Evolutionary conservation across 2,329 filamentous ascomycete species (phyloP).

Genomic region (Xylariomycetidae sp.): DNA sequence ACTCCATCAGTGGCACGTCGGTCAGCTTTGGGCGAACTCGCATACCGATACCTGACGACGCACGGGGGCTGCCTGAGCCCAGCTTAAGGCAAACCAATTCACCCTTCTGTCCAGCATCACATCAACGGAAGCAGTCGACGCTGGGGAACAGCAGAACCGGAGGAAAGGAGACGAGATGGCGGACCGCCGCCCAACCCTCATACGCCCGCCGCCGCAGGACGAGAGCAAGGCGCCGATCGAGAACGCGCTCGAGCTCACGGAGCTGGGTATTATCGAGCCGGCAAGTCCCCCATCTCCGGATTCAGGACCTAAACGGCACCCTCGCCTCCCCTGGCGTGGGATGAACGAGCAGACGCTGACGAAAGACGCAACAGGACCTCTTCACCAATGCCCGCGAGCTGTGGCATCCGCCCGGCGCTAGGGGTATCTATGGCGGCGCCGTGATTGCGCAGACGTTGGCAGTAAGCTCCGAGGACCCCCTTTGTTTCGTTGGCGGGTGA

Average conservation of each 20-base stretch:
- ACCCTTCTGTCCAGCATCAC: too few species aligned
- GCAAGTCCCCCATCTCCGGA: conserved; percentile 39
- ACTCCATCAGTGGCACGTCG: too few species aligned
- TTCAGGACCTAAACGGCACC: not conserved
- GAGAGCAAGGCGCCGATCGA: conserved; percentile 74
- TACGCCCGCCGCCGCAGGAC: conserved; percentile 69
- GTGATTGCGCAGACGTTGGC: conserved; percentile 72
- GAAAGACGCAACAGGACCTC: conserved; percentile 57
- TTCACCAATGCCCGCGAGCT: conserved; percentile 90
- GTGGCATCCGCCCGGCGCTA: conserved; percentile 87
- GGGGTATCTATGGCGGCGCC: conserved; percentile 88
- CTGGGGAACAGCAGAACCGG: not conserved
- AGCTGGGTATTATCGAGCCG: conserved; percentile 67
- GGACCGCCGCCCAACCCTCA: conserved; percentile 49
- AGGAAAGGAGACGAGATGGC: not conserved
- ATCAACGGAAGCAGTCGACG: too few species aligned
- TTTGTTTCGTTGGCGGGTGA: not conserved
- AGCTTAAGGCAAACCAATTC: too few species aligned
- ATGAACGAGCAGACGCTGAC: not conserved
- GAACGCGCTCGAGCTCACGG: conserved; percentile 81
- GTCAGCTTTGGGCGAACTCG: too few species aligned
- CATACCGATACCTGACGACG: too few species aligned
- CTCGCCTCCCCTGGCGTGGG: not conserved
- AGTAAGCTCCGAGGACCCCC: conserved; percentile 23
- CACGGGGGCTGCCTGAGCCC: too few species aligned